Evolutionary conservation across 1,284 basidiomycete genomes (phyloP), one percentile per base, ranked within the genome.

Genomic region (Malassezia obtusa): DNA sequence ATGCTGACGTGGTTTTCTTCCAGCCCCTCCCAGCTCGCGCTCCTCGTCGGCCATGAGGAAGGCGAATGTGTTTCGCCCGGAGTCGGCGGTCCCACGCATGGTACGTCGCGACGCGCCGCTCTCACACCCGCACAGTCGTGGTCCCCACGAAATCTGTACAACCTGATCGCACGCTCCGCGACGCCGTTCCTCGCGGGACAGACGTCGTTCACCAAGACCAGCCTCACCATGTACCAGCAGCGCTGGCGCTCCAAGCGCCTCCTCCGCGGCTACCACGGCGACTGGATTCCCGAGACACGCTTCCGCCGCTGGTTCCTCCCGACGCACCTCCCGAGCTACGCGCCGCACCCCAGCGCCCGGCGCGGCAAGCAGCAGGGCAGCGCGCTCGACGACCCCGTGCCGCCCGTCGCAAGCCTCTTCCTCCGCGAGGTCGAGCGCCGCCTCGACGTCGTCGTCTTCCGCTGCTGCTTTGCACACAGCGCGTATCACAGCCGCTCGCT

Each of bases 301-400:
- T 96, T 96, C 81, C 91, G 92, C 75, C 83, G 87, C 47, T 92
- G 89, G 86, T 96, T 89, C 75, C 81, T 98, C 21, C 92, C 92
- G 10, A 79, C 82, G 52, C 83, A 81, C 0, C 78, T 98, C 12
- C 91, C 92, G 0, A 86, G 88, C 62, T 86, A 94, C 77, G 50
- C 67, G 48, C 60, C 75, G 63, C 75, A 24, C 22, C 26, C n/a
- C 21, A 31, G 7, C 17, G 52, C 77, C 78, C 37, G 78, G 79
- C 57, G 84, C 82, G 76, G 82, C 84, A 3, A 76, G 79, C 49
- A 78, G 81, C 57, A 75, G 75, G 52, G 37, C 43, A 45, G 33
- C 15, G 45, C 52, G 9, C 39, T 41, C 28, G 41, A 54, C 44
- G 12, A 49, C 21, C 46, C 52, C 24, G 38, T 50, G 21, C 59